Percentiles rank a stretch among this genome's conserved stretches.
phyloP scores from a whole-genome alignment of 495 filamentous ascomycete genomes.

The Podospora appendiculata region DNA sequence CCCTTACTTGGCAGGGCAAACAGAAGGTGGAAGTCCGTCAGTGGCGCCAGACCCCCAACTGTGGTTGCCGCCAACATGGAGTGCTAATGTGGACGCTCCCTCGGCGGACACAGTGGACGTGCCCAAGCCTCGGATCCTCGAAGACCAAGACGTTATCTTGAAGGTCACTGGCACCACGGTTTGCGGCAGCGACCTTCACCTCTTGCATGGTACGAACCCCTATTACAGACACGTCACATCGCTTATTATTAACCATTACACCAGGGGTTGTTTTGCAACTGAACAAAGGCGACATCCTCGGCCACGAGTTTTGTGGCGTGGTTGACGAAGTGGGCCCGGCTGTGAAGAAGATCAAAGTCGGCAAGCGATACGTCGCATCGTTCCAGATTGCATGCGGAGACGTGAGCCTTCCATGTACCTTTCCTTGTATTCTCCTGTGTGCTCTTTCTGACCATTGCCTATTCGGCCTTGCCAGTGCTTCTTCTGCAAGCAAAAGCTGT shows the following conservation, averaged over 20 bases:
- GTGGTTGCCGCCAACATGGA: not conserved
- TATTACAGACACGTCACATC: no score
- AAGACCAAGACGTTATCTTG: constrained; percentile 71
- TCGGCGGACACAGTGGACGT: constrained; percentile 40
- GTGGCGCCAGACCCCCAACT: not conserved
- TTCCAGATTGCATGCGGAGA: constrained; percentile 79
- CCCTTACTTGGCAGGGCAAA: constrained; percentile 65
- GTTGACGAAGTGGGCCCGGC: constrained; percentile 62
- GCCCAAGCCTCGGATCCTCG: constrained; percentile 62
- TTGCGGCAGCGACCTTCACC: constrained; percentile 80
- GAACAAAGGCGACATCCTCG: constrained; percentile 78
- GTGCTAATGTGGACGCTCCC: not conserved
- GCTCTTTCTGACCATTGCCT: no score
- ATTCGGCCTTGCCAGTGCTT: constrained; percentile 38
- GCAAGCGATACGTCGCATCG: constrained; percentile 73
- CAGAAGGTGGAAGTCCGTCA: constrained; percentile 51
- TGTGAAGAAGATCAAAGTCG: constrained; percentile 48
- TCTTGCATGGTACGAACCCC: constrained; percentile 49
- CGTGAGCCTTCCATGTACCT: no score
- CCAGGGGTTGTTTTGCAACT: constrained; percentile 55
- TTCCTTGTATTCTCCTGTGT: no score
- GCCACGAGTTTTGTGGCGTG: constrained; percentile 83
- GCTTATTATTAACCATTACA: no score
- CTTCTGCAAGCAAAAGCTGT: constrained; percentile 69
- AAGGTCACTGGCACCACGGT: constrained; percentile 81